Evolutionary conservation across 768 basidiomycete species (phyloP).

Genomic region (Boletus vermiculosoides): DNA sequence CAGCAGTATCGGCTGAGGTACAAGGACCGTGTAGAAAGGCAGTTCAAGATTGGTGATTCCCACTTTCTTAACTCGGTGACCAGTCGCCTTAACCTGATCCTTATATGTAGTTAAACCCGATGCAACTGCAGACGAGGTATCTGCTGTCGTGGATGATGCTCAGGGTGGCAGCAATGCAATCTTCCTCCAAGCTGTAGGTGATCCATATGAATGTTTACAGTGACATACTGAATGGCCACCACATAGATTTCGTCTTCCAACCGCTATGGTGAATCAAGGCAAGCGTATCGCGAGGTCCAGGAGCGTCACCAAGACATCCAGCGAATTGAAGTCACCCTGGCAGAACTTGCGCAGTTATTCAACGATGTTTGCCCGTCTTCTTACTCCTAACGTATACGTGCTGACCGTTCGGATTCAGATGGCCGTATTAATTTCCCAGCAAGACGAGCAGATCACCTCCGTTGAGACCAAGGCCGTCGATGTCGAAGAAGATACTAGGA

Average conservation of each 20-base stretch:
- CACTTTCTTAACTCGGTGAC: neutral
- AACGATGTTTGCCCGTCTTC: constrained; percentile 55
- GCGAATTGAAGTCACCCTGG: constrained; percentile 81
- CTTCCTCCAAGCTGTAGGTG: constrained; percentile 69
- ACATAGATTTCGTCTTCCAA: constrained; percentile 69
- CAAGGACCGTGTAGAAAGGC: constrained; percentile 67
- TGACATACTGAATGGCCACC: neutral
- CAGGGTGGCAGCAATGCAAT: constrained; percentile 59
- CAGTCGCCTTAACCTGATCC: neutral
- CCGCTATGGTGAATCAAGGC: constrained; percentile 78
- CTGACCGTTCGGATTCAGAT: constrained; percentile 46
- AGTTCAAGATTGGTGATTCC: constrained; percentile 69
- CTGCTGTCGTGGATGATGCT: constrained; percentile 63
- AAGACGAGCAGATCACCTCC: constrained; percentile 67
- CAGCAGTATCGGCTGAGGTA: constrained; percentile 64
- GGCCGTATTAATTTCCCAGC: constrained; percentile 74
- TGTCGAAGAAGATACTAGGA: constrained; percentile 67
- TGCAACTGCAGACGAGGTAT: constrained; percentile 78
- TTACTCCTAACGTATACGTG: neutral
- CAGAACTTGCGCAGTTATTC: constrained; percentile 87
- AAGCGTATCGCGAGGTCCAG: constrained; percentile 86
- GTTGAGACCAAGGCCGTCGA: constrained; percentile 62
- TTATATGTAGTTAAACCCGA: constrained; percentile 70
- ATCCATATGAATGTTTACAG: neutral
- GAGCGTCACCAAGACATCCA: constrained; percentile 83